A percentile compares a stretch with the other conserved stretches of the same genome.
These are phyloP conservation scores for Medicago ruthenica DNA, from an alignment of 306 rosid species.

Conservation along the genomic window DNA sequence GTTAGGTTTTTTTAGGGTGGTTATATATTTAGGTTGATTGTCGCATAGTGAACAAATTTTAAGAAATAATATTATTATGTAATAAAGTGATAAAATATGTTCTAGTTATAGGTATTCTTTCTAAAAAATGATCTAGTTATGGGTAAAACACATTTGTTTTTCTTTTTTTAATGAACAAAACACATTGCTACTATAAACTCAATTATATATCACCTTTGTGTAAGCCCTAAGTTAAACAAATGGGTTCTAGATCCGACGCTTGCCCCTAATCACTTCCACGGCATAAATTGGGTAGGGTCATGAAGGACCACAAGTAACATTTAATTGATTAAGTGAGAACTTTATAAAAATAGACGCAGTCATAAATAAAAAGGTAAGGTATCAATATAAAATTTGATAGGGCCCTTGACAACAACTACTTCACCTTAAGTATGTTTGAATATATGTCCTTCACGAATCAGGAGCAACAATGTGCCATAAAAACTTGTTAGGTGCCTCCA, in stretches of 20 bases:
- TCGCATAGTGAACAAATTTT: too few relatives aligned
- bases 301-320: not conserved
- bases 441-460: not conserved
- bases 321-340: not conserved
- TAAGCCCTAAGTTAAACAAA: not conserved
- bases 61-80: too few relatives aligned
- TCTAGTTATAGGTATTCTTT: not conserved
- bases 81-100: not conserved
- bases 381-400: not conserved
- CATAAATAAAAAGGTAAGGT: conserved; percentile 3
- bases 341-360: not conserved
- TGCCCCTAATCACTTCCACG: not conserved
- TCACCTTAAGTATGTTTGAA: not conserved
- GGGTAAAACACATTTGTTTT: not conserved
- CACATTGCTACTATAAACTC: not conserved
- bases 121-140: not conserved
- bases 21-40: not conserved
- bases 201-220: not conserved
- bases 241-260: not conserved
- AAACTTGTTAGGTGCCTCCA: too few relatives aligned
- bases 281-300: not conserved
- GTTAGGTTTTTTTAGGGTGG: too few relatives aligned
- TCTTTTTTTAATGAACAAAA: too few relatives aligned
- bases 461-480: too few relatives aligned
- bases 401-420: not conserved